These are phyloP conservation scores for Pichia sp. DNA, from an alignment of 1,139 yeast species.

Conservation along the genomic window DNA sequence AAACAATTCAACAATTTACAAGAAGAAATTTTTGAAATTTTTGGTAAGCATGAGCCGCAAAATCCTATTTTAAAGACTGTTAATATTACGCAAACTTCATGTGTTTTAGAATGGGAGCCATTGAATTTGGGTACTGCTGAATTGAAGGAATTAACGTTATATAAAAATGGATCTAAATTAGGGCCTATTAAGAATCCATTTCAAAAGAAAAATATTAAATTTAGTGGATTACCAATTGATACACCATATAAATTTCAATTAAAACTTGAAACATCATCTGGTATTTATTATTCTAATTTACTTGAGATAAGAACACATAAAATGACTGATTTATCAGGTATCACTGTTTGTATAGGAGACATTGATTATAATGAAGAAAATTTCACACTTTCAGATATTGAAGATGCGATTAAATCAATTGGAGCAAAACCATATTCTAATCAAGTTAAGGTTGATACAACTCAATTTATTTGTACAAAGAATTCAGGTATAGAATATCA, in stretches of 20 bases:
- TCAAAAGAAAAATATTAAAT: constrained; percentile 73
- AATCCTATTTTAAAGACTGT: constrained; percentile 64
- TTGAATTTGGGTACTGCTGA: constrained; percentile 78
- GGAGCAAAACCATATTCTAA: constrained; percentile 81
- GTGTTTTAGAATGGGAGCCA: constrained; percentile 91
- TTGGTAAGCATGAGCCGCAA: constrained; percentile 69
- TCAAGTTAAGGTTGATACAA: constrained; percentile 79
- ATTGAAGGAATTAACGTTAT: constrained; percentile 68
- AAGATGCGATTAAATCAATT: constrained; percentile 54
- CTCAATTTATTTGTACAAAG: constrained; percentile 81
- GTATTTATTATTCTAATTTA: constrained; percentile 63
- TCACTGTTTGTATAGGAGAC: constrained; percentile 85
- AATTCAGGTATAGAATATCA: constrained; percentile 45
- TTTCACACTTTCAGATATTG: constrained; percentile 58
- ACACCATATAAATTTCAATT: constrained; percentile 74
- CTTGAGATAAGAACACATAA: constrained; percentile 79
- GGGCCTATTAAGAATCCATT: constrained; percentile 85
- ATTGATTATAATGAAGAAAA: constrained; percentile 48
- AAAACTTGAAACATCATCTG: constrained; percentile 83
- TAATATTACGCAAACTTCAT: constrained; percentile 89
- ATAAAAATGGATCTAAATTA: constrained; percentile 71
- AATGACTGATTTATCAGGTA: constrained; percentile 93
- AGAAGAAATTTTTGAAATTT: constrained; percentile 62
- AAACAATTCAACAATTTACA: constrained; percentile 59
- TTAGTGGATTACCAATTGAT: constrained; percentile 88